Evolutionary conservation across 2,329 filamentous ascomycete species (phyloP).

Genomic region (Macroventuria anomochaeta): DNA sequence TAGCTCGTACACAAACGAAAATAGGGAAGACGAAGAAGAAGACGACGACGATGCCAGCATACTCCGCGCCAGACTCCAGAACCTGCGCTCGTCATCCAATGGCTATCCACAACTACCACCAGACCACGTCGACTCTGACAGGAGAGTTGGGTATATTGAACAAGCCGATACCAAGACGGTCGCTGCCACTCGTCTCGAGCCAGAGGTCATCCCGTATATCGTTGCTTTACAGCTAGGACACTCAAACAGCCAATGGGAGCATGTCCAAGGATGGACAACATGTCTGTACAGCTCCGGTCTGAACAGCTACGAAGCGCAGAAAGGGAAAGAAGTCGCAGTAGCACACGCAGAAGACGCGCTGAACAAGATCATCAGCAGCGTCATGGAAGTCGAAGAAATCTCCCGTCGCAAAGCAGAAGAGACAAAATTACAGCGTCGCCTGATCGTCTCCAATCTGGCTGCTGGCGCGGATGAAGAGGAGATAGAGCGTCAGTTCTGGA

Average conservation of each 20-base stretch:
- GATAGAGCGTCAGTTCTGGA: conserved; percentile 22
- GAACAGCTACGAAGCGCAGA: conserved; percentile 12
- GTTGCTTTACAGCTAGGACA: conserved; percentile 25
- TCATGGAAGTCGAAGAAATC: conserved; percentile 17
- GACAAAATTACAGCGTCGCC: conserved; percentile 14
- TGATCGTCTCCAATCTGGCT: conserved; percentile 39
- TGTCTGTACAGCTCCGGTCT: conserved; percentile 21
- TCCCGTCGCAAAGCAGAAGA: conserved; percentile 18
- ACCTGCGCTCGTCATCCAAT: not conserved
- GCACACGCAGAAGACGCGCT: conserved; percentile 17
- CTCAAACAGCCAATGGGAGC: conserved; percentile 16
- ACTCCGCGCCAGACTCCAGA: conserved; percentile 2
- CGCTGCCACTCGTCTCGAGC: not conserved
- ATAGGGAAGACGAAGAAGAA: not conserved
- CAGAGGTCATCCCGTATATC: conserved; percentile 2
- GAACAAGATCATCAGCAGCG: conserved; percentile 15
- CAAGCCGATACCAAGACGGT: too few species aligned
- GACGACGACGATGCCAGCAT: conserved; percentile 9
- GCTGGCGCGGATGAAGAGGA: conserved; percentile 28
- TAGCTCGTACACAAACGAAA: not conserved
- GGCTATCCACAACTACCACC: not conserved
- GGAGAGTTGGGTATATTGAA: too few species aligned
- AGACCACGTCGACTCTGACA: not conserved
- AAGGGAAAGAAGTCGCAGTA: conserved; percentile 17
- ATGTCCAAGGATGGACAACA: conserved; percentile 18